These are phyloP conservation scores for Russula sp. DNA, from an alignment of 768 basidiomycete species.

Conservation along the genomic window DNA sequence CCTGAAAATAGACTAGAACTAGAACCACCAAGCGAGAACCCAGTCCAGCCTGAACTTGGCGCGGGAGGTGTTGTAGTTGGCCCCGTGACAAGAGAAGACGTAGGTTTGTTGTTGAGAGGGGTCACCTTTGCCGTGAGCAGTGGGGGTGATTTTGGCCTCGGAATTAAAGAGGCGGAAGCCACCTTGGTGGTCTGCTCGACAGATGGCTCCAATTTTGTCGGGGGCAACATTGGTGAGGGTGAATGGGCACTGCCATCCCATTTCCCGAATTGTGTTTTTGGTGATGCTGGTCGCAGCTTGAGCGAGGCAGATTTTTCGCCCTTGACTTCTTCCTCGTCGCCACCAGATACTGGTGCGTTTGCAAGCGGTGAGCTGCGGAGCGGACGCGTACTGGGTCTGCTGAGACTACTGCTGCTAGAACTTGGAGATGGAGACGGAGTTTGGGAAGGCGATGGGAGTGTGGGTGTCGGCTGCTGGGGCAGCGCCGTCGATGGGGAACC, in stretches of 20 bases:
- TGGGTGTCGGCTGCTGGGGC: constrained; percentile 34
- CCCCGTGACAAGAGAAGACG: not conserved
- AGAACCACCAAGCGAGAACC: constrained; percentile 5
- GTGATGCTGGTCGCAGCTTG: constrained; percentile 43
- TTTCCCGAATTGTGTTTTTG: constrained; percentile 41
- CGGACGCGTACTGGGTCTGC: constrained; percentile 63
- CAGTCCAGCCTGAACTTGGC: not conserved
- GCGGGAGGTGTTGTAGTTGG: not conserved
- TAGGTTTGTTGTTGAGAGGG: not conserved
- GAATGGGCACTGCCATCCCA: constrained; percentile 10
- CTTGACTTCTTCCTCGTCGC: constrained; percentile 44
- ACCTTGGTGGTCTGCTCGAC: constrained; percentile 12
- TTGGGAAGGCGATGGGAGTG: constrained; percentile 39
- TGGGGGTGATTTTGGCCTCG: constrained; percentile 48
- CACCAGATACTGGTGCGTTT: constrained; percentile 44
- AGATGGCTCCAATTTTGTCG: constrained; percentile 10
- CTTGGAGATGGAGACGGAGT: constrained; percentile 42
- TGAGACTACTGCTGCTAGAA: constrained; percentile 48
- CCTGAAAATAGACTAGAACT: not conserved
- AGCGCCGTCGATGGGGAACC: constrained; percentile 54
- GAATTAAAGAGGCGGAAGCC: constrained; percentile 31
- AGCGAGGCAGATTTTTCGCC: constrained; percentile 32
- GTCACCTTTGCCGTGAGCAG: constrained; percentile 2
- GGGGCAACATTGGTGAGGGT: constrained; percentile 15
- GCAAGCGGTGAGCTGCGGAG: constrained; percentile 77